Conservation (phyloP, 2,329 filamentous ascomycete species). For the Thielaviopsis musarum region DNA sequence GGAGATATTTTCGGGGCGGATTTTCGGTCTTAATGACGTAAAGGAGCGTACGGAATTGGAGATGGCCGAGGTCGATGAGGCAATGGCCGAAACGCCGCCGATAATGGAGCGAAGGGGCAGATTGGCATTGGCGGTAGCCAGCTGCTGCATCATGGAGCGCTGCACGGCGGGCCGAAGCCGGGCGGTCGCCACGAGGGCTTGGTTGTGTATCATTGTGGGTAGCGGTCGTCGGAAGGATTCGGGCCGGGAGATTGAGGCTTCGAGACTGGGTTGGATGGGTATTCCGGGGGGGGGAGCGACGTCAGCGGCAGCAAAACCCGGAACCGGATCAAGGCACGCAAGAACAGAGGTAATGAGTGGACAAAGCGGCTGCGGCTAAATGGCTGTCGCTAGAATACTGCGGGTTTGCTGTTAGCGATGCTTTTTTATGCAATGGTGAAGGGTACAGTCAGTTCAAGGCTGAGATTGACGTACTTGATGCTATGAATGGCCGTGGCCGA, state of each 20-base stretch:
- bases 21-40: conserved; percentile 1
- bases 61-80: conserved; percentile 9
- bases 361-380: background rate
- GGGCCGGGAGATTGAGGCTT: background rate
- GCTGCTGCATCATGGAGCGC: conserved; percentile 10
- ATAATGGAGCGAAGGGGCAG: conserved; percentile 5
- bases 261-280: background rate
- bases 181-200: conserved; percentile 10
- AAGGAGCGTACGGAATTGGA: conserved; percentile 16
- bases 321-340: background rate
- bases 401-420: background rate
- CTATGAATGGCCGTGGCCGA: background rate
- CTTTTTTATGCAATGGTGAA: background rate
- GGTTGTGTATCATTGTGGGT: conserved; percentile 7
- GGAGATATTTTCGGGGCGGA: background rate
- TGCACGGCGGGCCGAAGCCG: conserved; percentile 8
- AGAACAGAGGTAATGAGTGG: background rate
- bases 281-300: background rate
- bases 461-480: background rate
- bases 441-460: background rate
- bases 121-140: conserved; percentile 5
- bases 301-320: background rate
- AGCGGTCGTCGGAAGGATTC: background rate
- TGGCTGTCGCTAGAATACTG: background rate
- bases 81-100: background rate